Evolutionary conservation across 345 rosid species (phyloP), one percentile per base, ranked within the genome.

Genomic region (Populus nigra): DNA sequence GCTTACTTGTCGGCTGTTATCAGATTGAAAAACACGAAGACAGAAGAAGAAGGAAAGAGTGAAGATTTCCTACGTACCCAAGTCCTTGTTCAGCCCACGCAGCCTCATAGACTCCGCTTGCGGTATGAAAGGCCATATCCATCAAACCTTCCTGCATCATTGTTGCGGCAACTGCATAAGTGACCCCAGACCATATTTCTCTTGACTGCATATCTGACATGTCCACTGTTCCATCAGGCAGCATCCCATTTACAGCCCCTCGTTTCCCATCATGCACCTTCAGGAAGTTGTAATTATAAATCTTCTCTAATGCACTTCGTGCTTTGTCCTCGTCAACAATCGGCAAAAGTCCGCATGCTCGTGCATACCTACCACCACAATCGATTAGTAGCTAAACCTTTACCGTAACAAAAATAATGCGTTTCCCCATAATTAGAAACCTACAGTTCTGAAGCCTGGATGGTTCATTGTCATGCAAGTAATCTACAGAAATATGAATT

Each of bases 171-270:
- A 95, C 85, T 0, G 92, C 96, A 68, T 95, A 95, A 5, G 99
- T 95, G 72, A 95, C 98, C 57, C 99, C 99, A 0, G 99, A 78
- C 99, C 99, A 93, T 77, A 93, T 91, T 85, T 95, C 99, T 78
- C 98, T 85, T 17, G 98, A 91, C 77, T 92, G 99, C 94, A 93
- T 85, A 0, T 92, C 82, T 22, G 96, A 83, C 79, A 80, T 83
- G 82, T 95, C 99, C 45, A 95, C 90, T 72, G 70, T 88, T 31
- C 98, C 98, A 77, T 90, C 83, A 0, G 98, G 97, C 23, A 90
- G 90, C 99, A 95, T 95, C 59, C 98, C 99, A n/a, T 95, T 95
- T 61, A 93, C 86, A 6, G 98, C 97, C 65, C 99, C 99, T 27
- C 89, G 88, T 77, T 81, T 93, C 55, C 98, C 99, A 22, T 81